Evolutionary conservation across 768 basidiomycete species (phyloP).

Genomic region (Pulveroboletus frians): DNA sequence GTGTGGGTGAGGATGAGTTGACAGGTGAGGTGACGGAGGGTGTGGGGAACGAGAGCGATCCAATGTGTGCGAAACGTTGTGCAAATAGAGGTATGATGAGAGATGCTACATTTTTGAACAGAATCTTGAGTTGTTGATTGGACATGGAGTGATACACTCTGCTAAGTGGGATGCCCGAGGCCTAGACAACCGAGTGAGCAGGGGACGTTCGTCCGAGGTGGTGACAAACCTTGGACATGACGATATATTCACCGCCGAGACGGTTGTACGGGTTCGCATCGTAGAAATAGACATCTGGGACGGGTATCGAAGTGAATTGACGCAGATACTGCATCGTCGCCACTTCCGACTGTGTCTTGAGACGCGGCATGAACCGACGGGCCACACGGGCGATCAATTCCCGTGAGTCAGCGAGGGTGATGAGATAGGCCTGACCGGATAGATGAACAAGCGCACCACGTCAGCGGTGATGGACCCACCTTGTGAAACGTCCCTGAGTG

Average conservation of each 20-base stretch:
- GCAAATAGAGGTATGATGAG: conserved; percentile 70
- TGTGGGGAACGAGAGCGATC: conserved; percentile 56
- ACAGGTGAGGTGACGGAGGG: conserved; percentile 17
- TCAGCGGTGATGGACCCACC: conserved; percentile 33
- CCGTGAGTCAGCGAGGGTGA: conserved; percentile 56
- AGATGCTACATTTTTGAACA: conserved; percentile 64
- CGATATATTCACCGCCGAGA: conserved; percentile 77
- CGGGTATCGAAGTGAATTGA: conserved; percentile 62
- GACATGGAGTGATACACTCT: conserved; percentile 67
- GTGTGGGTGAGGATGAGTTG: conserved; percentile 21
- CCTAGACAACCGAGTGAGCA: conserved; percentile 38
- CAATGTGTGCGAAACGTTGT: conserved; percentile 71
- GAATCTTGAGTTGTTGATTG: conserved; percentile 55
- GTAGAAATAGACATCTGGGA: conserved; percentile 70
- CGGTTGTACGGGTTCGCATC: conserved; percentile 83
- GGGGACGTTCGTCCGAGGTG: conserved; percentile 1
- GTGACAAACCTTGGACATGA: conserved; percentile 74
- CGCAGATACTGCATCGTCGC: conserved; percentile 81
- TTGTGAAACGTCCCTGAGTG: conserved; percentile 79
- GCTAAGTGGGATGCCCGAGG: conserved; percentile 65
- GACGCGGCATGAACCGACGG: conserved; percentile 77
- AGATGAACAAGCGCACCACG: background rate
- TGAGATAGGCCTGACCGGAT: conserved; percentile 61
- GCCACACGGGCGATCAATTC: conserved; percentile 77
- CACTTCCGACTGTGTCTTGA: conserved; percentile 85